A percentile compares a stretch with the other conserved stretches of the same genome.
Conservation (phyloP, 2,329 filamentous ascomycete genomes). For the Dactylellina sp. region DNA sequence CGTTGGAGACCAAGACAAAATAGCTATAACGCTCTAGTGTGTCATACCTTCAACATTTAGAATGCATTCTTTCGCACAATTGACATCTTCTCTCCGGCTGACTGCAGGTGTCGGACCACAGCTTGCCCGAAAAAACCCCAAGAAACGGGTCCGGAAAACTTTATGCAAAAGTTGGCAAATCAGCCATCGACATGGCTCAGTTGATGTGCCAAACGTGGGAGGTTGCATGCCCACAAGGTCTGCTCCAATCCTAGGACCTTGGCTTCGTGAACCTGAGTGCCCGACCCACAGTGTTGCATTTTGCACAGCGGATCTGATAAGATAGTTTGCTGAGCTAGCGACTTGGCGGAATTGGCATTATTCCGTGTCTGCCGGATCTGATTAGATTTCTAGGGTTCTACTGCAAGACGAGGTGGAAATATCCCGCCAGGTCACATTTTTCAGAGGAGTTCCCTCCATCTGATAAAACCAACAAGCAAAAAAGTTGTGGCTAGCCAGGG, state of each 20-base stretch:
- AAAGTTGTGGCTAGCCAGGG: slow-evolving; percentile 46
- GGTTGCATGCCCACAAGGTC: slow-evolving; percentile 37
- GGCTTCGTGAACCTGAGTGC: slow-evolving; percentile 9
- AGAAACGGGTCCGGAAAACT: slow-evolving; percentile 15
- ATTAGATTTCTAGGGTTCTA: slow-evolving; percentile 55
- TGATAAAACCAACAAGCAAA: slow-evolving; percentile 47
- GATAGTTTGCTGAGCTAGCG: slow-evolving; percentile 50
- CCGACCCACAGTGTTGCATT: slow-evolving; percentile 29
- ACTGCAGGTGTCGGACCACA: slow-evolving; percentile 21
- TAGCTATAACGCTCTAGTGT: slow-evolving; percentile 19
- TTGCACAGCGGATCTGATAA: slow-evolving; percentile 56
- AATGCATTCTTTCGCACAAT: slow-evolving; percentile 17
- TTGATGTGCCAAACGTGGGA: slow-evolving; percentile 39
- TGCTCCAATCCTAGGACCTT: slow-evolving; percentile 28
- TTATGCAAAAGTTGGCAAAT: slow-evolving; percentile 21
- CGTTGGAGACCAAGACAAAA: slow-evolving; percentile 19
- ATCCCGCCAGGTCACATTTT: slow-evolving; percentile 40
- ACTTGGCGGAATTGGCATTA: slow-evolving; percentile 53
- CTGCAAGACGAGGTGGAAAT: slow-evolving; percentile 5
- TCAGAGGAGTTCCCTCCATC: slow-evolving; percentile 56
- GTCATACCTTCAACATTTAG: slow-evolving; percentile 17
- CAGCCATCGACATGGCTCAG: slow-evolving; percentile 31
- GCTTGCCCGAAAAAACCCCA: slow-evolving; percentile 21
- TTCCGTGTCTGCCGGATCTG: slow-evolving; percentile 57
- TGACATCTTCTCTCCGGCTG: slow-evolving; percentile 22